A percentile compares a stretch with the other conserved stretches of the same genome.
These are phyloP conservation scores for Penicillium polonicum DNA, from an alignment of 2,329 filamentous ascomycete genomes.

Conservation along the genomic window DNA sequence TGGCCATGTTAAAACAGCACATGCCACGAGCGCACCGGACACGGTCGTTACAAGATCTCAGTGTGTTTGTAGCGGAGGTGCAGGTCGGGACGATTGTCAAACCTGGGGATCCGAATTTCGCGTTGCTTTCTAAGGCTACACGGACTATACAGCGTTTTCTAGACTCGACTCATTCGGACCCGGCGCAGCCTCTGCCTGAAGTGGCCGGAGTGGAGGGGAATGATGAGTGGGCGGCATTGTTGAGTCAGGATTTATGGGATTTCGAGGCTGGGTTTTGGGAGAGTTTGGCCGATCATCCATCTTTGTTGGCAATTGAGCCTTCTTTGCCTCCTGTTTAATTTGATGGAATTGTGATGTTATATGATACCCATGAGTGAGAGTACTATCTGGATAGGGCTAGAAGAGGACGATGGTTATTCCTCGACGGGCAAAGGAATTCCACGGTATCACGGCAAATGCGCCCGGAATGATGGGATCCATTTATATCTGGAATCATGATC, in stretches of 20 bases:
- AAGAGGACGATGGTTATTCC: not conserved
- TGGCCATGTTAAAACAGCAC: conserved; percentile 28
- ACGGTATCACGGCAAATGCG: not conserved
- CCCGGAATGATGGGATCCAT: not conserved
- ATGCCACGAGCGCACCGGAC: conserved; percentile 16
- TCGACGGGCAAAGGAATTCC: not conserved
- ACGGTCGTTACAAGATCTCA: conserved; percentile 25
- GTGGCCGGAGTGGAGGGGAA: conserved; percentile 12
- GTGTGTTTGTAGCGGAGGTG: conserved; percentile 31
- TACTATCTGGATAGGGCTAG: not conserved
- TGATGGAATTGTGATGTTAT: not conserved
- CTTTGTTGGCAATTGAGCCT: conserved; percentile 23
- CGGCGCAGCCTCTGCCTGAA: conserved; percentile 9
- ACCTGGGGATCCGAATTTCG: conserved; percentile 27
- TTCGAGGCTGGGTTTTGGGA: conserved; percentile 31
- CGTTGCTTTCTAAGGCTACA: conserved; percentile 25
- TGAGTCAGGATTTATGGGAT: conserved; percentile 28
- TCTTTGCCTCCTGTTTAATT: conserved; percentile 19
- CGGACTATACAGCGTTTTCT: conserved; percentile 28
- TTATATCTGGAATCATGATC: not conserved
- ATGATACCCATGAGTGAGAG: not conserved
- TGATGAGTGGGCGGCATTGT: conserved; percentile 25
- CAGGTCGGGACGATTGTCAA: conserved; percentile 27
- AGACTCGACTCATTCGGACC: conserved; percentile 25
- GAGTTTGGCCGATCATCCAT: conserved; percentile 29